Conservation (phyloP, 208 protist genomes). For the Wallacemonas sp. region DNA sequence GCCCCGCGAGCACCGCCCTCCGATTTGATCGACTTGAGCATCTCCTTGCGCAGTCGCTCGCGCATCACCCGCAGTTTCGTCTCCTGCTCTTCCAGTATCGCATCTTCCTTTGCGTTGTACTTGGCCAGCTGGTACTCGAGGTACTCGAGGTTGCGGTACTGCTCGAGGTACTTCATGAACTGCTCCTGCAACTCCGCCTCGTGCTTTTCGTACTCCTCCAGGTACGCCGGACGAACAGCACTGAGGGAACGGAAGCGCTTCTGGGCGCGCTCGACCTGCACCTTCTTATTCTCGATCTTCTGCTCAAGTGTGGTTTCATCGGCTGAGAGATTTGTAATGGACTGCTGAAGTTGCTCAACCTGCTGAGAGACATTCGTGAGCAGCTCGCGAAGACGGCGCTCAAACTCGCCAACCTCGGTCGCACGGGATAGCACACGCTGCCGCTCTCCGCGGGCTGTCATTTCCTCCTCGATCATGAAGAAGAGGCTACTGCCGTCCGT, state of each 20-base stretch:
- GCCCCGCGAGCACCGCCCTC: conserved; percentile 25
- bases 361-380: conserved; percentile 67
- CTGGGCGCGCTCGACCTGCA: conserved; percentile 90
- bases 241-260: conserved; percentile 90
- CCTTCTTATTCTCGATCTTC: conserved; percentile 96
- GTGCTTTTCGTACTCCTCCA: conserved; percentile 95
- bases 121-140: conserved; percentile 89
- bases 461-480: conserved; percentile 86
- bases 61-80: conserved; percentile 86
- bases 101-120: conserved; percentile 85
- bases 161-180: conserved; percentile 92
- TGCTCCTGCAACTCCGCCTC: conserved; percentile 89
- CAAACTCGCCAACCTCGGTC: conserved; percentile 90
- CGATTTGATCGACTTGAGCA: conserved; percentile 76
- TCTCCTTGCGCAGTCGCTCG: conserved; percentile 86
- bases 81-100: conserved; percentile 87
- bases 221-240: conserved; percentile 90
- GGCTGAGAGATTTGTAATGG: conserved; percentile 76
- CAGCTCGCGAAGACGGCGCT: conserved; percentile 83
- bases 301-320: conserved; percentile 93
- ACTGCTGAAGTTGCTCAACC: conserved; percentile 83
- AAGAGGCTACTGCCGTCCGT: conserved; percentile 85
- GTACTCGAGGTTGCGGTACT: conserved; percentile 94
- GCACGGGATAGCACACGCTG: conserved; percentile 84
- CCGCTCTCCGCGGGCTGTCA: conserved; percentile 55